A percentile compares a stretch with the other conserved stretches of the same genome.
phyloP scores from a whole-genome alignment of 257 asterid species.

The Solanum pinnatisectum region DNA sequence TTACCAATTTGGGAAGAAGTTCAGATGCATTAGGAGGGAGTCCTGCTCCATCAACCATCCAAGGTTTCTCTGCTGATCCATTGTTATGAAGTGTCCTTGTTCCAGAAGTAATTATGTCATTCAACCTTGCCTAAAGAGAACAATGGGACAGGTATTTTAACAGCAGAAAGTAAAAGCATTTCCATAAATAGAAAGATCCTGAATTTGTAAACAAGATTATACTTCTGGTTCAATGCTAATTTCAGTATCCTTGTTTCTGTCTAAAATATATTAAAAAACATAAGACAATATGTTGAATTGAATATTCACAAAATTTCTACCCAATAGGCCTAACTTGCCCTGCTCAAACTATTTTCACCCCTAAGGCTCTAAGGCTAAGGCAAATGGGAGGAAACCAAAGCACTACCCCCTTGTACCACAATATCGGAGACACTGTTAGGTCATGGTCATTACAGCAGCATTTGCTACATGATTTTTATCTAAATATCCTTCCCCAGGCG shows the following conservation, averaged over 20 bases:
- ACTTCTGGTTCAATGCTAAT: neutral
- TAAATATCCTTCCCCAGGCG: neutral
- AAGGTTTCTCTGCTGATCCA: constrained; percentile 50
- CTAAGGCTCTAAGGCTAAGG: neutral
- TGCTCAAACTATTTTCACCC: neutral
- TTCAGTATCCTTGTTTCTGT: neutral
- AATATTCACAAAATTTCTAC: neutral
- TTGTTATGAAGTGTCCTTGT: constrained; percentile 13
- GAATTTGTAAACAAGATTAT: neutral
- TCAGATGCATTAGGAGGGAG: constrained; percentile 66
- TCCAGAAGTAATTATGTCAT: constrained; percentile 69
- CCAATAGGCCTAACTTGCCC: neutral
- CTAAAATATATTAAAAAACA: neutral
- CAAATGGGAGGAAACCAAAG: neutral
- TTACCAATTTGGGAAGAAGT: constrained; percentile 72
- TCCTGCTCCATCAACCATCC: constrained; percentile 96
- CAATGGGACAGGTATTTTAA: neutral
- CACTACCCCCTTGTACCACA: neutral
- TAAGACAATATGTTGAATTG: neutral
- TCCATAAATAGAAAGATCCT: neutral
- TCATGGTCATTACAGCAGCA: neutral
- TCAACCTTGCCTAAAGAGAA: constrained; percentile 59
- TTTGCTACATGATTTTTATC: neutral
- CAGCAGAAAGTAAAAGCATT: neutral
- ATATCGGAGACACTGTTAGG: neutral